Evolutionary conservation across 768 basidiomycete genomes (phyloP).

Genomic region (Naganishia randhawae): DNA sequence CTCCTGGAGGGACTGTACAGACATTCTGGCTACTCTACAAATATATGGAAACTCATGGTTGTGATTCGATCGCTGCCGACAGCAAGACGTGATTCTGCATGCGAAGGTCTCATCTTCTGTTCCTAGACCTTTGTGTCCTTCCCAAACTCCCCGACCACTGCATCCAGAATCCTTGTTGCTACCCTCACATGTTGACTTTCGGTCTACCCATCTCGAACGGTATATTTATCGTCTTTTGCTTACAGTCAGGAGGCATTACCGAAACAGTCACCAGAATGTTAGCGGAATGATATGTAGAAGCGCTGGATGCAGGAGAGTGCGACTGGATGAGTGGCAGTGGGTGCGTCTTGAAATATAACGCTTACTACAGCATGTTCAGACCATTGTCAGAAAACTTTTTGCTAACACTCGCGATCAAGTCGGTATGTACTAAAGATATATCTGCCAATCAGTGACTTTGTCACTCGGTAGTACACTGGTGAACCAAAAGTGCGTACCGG

Average conservation of each 20-base stretch:
- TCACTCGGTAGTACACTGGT: not conserved
- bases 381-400: conserved; percentile 2
- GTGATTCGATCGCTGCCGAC: too few species aligned
- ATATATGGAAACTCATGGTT: too few species aligned
- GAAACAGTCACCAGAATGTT: conserved; percentile 26
- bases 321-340: not conserved
- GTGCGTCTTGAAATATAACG: not conserved
- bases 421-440: conserved; percentile 6
- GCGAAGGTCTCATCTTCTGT: too few species aligned
- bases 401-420: conserved; percentile 16
- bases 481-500: not conserved
- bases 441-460: not conserved
- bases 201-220: not conserved
- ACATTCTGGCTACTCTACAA: too few species aligned
- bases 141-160: conserved; percentile 1
- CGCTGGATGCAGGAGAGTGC: not conserved
- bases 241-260: not conserved
- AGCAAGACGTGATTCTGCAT: too few species aligned
- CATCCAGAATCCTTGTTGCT: not conserved
- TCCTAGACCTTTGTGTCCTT: not conserved
- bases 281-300: conserved; percentile 29
- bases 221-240: not conserved
- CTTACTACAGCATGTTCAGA: conserved; percentile 26
- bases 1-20: too few species aligned
- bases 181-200: not conserved